Conservation (phyloP, 1,284 basidiomycete genomes). For the Agaricales sp. region DNA sequence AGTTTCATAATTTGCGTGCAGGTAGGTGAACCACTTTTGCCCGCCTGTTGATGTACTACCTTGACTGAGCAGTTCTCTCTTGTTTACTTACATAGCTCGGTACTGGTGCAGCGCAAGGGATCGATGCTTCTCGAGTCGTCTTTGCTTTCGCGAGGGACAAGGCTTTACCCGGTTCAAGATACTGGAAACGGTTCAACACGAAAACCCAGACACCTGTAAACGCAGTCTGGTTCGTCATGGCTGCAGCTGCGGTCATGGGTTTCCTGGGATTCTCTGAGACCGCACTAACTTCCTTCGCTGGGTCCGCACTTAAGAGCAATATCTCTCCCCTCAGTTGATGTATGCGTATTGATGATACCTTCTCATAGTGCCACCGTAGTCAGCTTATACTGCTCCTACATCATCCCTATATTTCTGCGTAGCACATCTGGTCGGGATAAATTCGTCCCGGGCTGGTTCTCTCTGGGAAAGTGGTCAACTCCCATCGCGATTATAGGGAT, state of each 20-base stretch:
- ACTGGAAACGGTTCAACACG: conserved; percentile 51
- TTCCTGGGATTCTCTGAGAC: conserved; percentile 55
- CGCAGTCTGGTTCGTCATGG: conserved; percentile 68
- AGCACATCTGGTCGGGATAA: conserved; percentile 54
- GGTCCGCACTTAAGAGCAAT: conserved; percentile 29
- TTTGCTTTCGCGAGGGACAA: conserved; percentile 69
- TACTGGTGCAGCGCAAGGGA: conserved; percentile 64
- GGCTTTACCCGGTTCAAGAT: conserved; percentile 59
- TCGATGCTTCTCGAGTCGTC: conserved; percentile 65
- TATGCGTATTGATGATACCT: too few relatives aligned
- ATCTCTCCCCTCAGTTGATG: too few relatives aligned
- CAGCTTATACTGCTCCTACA: conserved; percentile 59
- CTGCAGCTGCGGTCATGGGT: conserved; percentile 45
- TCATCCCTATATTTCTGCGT: conserved; percentile 56
- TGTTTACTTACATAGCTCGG: conserved; percentile 36
- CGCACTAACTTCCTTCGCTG: conserved; percentile 54
- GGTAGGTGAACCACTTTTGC: too few relatives aligned
- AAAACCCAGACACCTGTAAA: conserved; percentile 59
- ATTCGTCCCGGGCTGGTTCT: conserved; percentile 48
- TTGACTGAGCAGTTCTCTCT: conserved; percentile 6
- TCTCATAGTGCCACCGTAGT: conserved; percentile 64
- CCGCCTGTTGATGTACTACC: too few relatives aligned
- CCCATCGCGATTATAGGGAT: conserved; percentile 52
- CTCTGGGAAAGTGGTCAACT: conserved; percentile 47
- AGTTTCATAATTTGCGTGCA: conserved; percentile 61